Evolutionary conservation across 495 filamentous ascomycete species (phyloP).

Genomic region (Trichoderma asperelloides): DNA sequence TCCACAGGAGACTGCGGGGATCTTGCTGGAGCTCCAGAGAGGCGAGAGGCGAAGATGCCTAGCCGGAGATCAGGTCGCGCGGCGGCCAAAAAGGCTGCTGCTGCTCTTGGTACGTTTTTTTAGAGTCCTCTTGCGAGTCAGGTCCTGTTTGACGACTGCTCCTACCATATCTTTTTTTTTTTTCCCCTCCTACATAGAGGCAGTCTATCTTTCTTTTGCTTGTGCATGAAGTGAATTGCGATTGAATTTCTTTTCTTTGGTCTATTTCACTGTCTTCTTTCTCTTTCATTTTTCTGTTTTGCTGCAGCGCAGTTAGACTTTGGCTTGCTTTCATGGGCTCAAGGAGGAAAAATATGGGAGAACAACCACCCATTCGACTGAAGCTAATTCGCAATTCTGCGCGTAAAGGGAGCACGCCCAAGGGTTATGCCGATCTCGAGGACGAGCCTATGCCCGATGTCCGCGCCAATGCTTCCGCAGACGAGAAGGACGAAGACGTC

Average conservation of each 20-base stretch:
- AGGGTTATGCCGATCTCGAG: constrained; percentile 41
- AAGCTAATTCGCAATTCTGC: constrained; percentile 12
- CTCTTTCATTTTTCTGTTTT: background rate
- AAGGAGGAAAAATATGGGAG: constrained; percentile 2
- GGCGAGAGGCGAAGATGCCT: constrained; percentile 15
- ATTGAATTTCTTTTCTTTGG: too few relatives aligned
- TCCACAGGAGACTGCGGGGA: background rate
- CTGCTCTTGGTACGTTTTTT: constrained; percentile 31
- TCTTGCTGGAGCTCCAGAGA: background rate
- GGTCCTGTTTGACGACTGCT: background rate
- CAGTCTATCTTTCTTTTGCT: too few relatives aligned
- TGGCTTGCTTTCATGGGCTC: background rate
- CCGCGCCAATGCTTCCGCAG: constrained; percentile 12
- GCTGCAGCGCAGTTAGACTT: background rate
- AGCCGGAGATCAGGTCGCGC: constrained; percentile 35
- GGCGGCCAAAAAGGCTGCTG: constrained; percentile 36
- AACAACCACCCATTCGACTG: constrained; percentile 9
- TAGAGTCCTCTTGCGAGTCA: background rate
- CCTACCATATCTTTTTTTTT: background rate
- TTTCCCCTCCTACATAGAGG: too few relatives aligned
- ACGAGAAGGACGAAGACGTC: constrained; percentile 26
- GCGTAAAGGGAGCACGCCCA: constrained; percentile 42
- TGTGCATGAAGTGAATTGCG: too few relatives aligned
- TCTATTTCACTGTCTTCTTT: background rate
- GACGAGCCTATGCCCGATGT: constrained; percentile 42